Conservation (phyloP, 495 filamentous ascomycete species). For the Podospora pseudoanserina region DNA sequence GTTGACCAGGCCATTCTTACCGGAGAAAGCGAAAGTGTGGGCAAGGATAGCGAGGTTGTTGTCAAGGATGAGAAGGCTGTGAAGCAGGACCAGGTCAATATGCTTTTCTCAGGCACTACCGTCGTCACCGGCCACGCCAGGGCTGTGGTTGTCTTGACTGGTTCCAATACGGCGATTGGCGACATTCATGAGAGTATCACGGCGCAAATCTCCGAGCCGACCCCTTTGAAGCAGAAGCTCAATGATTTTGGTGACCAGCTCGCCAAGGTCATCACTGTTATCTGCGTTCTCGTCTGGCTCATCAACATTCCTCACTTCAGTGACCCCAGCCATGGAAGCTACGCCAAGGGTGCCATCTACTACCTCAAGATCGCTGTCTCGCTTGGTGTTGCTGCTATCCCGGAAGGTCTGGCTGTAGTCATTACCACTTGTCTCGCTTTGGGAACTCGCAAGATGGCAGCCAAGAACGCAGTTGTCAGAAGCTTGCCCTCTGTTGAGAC, state of each 20-base stretch:
- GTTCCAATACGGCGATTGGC: constrained; percentile 88
- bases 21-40: constrained; percentile 95
- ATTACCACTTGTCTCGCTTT: constrained; percentile 94
- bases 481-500: constrained; percentile 96
- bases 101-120: constrained; percentile 97
- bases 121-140: constrained; percentile 92
- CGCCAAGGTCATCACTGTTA: constrained; percentile 96
- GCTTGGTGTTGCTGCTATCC: constrained; percentile 95
- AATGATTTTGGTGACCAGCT: constrained; percentile 97
- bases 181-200: constrained; percentile 99
- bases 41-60: constrained; percentile 65
- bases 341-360: constrained; percentile 98
- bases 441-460: constrained; percentile 95
- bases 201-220: constrained; percentile 95
- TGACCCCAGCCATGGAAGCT: constrained; percentile 87
- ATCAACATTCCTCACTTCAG: constrained; percentile 98
- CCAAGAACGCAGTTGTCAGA: constrained; percentile 86
- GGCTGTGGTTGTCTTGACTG: constrained; percentile 89
- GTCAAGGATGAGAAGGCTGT: constrained; percentile 81
- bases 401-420: constrained; percentile 94
- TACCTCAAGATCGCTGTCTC: constrained; percentile 99
- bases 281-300: constrained; percentile 94
- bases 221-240: constrained; percentile 95
- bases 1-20: constrained; percentile 98
- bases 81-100: constrained; percentile 96